Evolutionary conservation across 2,329 filamentous ascomycete genomes (phyloP), one percentile per base, ranked within the genome.

Genomic region (Penicillium verrucosum): DNA sequence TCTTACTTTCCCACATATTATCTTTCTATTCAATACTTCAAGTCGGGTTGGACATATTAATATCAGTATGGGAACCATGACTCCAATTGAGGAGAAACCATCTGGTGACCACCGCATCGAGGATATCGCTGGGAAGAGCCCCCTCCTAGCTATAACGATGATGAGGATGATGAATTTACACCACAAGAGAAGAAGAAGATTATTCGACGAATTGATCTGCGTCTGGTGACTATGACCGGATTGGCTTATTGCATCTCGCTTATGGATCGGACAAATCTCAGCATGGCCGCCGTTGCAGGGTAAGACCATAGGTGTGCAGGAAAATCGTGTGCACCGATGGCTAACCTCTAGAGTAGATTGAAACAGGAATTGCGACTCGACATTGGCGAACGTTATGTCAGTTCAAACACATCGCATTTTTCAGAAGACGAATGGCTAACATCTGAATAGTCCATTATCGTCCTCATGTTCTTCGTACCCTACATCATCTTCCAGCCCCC

Each of bases 261-360:
- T 57, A 89, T 93, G 85, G 90, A 94, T 68, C 80, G 90, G 32
- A 90, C 88, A 2, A 93, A 93, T 72, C 75, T 92, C 43, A 62
- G 62, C 29, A 59, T 84, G 23, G 89, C 89, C 40, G 84, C 84
- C 44, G 87, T 93, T 69, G 89, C 90, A 21, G 89, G 82, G 80
- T 81, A 66, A 49, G 69, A 63, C 4, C 16, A 7, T 14, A 32
- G 2, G 9, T 7, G 4, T 29, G 5, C 16, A 18, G 11, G 16
- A 11, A 4, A 12, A n/a, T 9, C 4, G 4, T 25, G 0, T 18
- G 8, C 10, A 38, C 11, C 11, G 43, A 51, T 49, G 42, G 7
- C 47, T 51, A 65, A 63, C 38, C 46, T 62, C 29, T 62, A 60
- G 3, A 27, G 21, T 48, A 59, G 59, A 18, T 36, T 65, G 51